phyloP scores from a whole-genome alignment of 495 filamentous ascomycete genomes.

The Collariella sp. region DNA sequence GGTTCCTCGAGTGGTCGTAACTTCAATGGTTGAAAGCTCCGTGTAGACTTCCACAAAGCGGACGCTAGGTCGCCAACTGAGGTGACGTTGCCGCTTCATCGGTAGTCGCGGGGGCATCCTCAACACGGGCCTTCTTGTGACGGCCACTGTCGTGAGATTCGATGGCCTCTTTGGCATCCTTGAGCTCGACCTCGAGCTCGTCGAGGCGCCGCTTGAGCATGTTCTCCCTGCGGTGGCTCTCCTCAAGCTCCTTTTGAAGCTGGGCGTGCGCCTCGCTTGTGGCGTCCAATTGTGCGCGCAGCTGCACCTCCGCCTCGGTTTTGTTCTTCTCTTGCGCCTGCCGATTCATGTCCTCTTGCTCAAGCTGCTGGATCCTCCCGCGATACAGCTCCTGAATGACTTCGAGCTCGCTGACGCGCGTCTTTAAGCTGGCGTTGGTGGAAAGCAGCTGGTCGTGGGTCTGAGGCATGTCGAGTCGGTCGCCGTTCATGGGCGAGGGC shows the following conservation, averaged over 20 bases:
- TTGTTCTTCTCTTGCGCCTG: constrained; percentile 52
- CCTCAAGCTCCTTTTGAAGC: constrained; percentile 58
- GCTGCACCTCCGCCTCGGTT: constrained; percentile 27
- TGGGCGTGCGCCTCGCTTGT: constrained; percentile 33
- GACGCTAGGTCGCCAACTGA: background rate
- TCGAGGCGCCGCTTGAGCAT: constrained; percentile 73
- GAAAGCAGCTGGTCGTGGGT: constrained; percentile 72
- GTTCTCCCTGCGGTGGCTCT: constrained; percentile 66
- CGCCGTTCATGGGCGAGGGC: constrained; percentile 59
- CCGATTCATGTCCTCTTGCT: constrained; percentile 57
- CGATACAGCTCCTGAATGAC: constrained; percentile 92
- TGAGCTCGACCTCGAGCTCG: constrained; percentile 59
- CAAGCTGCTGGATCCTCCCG: constrained; percentile 78
- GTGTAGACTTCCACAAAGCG: no score
- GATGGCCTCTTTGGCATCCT: constrained; percentile 32
- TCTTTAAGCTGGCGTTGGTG: constrained; percentile 74
- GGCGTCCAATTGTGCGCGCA: constrained; percentile 37
- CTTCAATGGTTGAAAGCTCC: background rate
- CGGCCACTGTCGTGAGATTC: constrained; percentile 29
- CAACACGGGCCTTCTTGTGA: constrained; percentile 32
- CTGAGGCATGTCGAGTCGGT: constrained; percentile 66
- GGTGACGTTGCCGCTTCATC: constrained; percentile 1
- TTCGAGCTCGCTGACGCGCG: constrained; percentile 85
- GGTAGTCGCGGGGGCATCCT: constrained; percentile 12
- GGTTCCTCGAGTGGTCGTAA: background rate